These are phyloP conservation scores for Penicillium bialowiezense DNA, from an alignment of 495 filamentous ascomycete species.

Conservation along the genomic window DNA sequence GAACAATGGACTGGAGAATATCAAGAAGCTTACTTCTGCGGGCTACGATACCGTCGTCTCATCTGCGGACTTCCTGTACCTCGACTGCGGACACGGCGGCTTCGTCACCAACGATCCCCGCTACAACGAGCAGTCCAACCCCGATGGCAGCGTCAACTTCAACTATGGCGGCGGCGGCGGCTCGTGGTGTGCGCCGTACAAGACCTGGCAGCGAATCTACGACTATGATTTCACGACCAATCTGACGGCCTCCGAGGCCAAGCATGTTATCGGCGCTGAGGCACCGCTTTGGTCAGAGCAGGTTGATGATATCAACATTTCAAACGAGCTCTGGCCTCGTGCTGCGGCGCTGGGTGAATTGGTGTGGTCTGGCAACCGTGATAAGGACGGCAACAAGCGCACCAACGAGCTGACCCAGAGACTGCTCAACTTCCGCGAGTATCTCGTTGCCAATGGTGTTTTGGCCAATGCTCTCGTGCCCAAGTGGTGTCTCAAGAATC, in stretches of 20 bases:
- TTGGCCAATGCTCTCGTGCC: conserved; percentile 46
- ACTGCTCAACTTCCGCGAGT: conserved; percentile 57
- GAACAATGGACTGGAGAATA: conserved; percentile 52
- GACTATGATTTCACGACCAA: conserved; percentile 55
- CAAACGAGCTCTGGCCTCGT: conserved; percentile 51
- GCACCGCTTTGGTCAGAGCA: conserved; percentile 56
- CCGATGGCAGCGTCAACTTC: conserved; percentile 44
- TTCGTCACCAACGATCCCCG: conserved; percentile 53
- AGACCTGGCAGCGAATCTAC: conserved; percentile 61
- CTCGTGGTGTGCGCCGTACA: conserved; percentile 59
- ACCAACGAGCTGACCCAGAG: conserved; percentile 52
- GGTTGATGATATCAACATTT: conserved; percentile 50
- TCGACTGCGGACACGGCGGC: conserved; percentile 55
- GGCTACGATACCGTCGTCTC: conserved; percentile 57
- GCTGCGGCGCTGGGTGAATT: conserved; percentile 54
- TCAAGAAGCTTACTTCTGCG: conserved; percentile 46
- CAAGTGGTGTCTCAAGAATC: conserved; percentile 56
- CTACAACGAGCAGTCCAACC: conserved; percentile 51
- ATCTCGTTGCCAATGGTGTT: conserved; percentile 53
- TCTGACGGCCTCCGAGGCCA: conserved; percentile 41
- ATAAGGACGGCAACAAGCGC: conserved; percentile 44
- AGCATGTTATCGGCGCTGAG: conserved; percentile 47
- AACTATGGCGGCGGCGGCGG: conserved; percentile 54
- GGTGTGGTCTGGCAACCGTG: conserved; percentile 53
- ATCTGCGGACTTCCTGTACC: conserved; percentile 52